Evolutionary conservation across 2,329 filamentous ascomycete species (phyloP), one percentile per base, ranked within the genome.

Genomic region (Colletotrichum filicis): DNA sequence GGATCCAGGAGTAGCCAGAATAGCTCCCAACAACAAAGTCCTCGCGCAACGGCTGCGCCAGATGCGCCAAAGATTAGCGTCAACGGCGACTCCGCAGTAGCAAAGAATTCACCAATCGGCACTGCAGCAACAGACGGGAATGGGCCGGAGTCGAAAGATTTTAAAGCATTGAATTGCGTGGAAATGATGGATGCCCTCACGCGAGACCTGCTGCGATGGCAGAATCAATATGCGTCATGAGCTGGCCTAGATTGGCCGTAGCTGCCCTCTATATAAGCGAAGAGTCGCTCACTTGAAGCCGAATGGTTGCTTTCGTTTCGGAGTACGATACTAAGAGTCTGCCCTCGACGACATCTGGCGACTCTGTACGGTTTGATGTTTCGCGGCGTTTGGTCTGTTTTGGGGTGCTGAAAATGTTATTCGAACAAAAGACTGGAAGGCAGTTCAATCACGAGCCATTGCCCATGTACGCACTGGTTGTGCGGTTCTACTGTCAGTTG

Each of bases 131-230:
- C 75, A 14, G 78, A 78, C 9, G 71, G 52, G 19, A 49, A 73
- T 74, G 56, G 79, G 79, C 68, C 68, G 74, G 53, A 61, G 19
- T 68, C 78, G 57, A 88, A 85, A 77, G 89, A 92, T 1, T 97
- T 97, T 81, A 94, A 92, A 76, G 89, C 93, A 9, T 85, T 98
- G 75, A 93, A 87, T 70, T 95, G 93, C 76, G 87, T 94, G 75
- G 94, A 97, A 83, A 97, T 97, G 94, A 97, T 97, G 94, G 95
- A 97, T 80, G 88, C 91, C 77, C 83, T 97, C 80, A 95, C 93
- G 74, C 89, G 93, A 74, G 92, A 95, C 80, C 88, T 97, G 78
- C 90, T 96, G 76, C 93, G 93, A 78, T 97, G 94, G 94, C 94
- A 97, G 83, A 92, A 93, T 75, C 90, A 94, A 78, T 95, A 89